These are phyloP conservation scores for Naematelia encephala DNA, from an alignment of 768 basidiomycete genomes.

Conservation along the genomic window DNA sequence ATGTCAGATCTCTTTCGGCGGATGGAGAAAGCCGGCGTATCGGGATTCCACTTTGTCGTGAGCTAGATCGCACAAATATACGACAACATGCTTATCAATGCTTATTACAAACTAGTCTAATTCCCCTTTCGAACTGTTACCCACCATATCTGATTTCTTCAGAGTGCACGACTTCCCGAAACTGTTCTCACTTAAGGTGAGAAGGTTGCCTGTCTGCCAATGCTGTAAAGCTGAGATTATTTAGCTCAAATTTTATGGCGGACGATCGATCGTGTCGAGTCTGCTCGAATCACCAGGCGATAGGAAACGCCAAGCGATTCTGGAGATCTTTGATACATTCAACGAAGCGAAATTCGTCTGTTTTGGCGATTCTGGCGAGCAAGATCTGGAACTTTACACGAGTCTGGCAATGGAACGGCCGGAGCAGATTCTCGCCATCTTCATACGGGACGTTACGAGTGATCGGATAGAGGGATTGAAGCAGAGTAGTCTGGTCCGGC, in stretches of 20 bases:
- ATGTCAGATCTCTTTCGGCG: constrained; percentile 47
- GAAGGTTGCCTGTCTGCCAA: not conserved
- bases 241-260: constrained; percentile 69
- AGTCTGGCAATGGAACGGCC: constrained; percentile 65
- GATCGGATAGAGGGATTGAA: constrained; percentile 5
- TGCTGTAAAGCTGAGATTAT: not conserved
- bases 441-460: constrained; percentile 71
- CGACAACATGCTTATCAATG: not conserved
- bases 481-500: not conserved
- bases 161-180: constrained; percentile 51
- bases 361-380: constrained; percentile 90
- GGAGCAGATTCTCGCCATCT: constrained; percentile 69
- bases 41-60: constrained; percentile 62
- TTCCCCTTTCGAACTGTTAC: constrained; percentile 77
- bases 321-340: constrained; percentile 71
- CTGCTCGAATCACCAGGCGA: constrained; percentile 73
- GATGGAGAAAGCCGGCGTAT: constrained; percentile 56
- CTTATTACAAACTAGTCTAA: constrained; percentile 59
- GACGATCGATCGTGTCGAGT: constrained; percentile 75
- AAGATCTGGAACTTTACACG: constrained; percentile 87
- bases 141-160: constrained; percentile 74
- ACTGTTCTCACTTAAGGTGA: constrained; percentile 33
- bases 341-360: constrained; percentile 72
- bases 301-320: constrained; percentile 74
- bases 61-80: constrained; percentile 1